Conservation (phyloP, 2,329 filamentous ascomycete genomes). For the Cladobotryum mycophilum region DNA sequence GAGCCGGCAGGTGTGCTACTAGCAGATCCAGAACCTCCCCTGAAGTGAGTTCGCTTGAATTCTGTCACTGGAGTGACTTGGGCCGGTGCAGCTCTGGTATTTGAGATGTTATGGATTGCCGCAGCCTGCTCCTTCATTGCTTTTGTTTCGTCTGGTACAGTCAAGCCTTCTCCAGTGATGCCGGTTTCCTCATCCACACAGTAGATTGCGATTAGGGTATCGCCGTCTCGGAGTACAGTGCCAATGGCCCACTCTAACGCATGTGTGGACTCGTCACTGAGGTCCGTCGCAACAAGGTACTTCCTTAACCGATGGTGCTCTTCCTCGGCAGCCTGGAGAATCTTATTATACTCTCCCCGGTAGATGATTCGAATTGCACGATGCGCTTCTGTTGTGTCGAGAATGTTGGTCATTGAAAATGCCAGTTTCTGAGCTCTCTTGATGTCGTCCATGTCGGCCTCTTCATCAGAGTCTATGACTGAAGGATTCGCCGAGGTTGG, state of each 20-base stretch:
- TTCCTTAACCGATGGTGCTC: slow-evolving; percentile 75
- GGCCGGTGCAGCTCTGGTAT: slow-evolving; percentile 28
- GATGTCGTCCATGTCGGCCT: slow-evolving; percentile 78
- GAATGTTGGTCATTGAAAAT: slow-evolving; percentile 73
- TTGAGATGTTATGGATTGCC: slow-evolving; percentile 59
- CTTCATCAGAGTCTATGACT: slow-evolving; percentile 75
- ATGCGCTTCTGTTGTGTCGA: slow-evolving; percentile 67
- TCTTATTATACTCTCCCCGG: slow-evolving; percentile 73
- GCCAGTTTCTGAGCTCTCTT: slow-evolving; percentile 80
- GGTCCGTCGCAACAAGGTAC: slow-evolving; percentile 91
- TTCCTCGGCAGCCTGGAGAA: slow-evolving; percentile 71
- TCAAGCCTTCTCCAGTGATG: slow-evolving; percentile 43
- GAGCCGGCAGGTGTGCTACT: slow-evolving; percentile 35
- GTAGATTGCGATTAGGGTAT: slow-evolving; percentile 89
- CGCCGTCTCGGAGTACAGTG: slow-evolving; percentile 86
- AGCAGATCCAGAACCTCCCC: slow-evolving; percentile 22
- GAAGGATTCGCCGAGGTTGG: slow-evolving; percentile 48
- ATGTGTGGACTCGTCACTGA: slow-evolving; percentile 90
- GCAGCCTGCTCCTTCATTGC: slow-evolving; percentile 70
- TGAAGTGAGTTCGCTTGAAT: slow-evolving; percentile 24
- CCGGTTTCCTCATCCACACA: slow-evolving; percentile 83
- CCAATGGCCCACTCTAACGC: slow-evolving; percentile 97
- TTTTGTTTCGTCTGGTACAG: slow-evolving; percentile 65
- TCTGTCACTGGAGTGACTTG: slow-evolving; percentile 29
- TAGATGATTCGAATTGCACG: slow-evolving; percentile 85